Evolutionary conservation across 495 filamentous ascomycete species (phyloP).

Genomic region (Bombardia bombarda): DNA sequence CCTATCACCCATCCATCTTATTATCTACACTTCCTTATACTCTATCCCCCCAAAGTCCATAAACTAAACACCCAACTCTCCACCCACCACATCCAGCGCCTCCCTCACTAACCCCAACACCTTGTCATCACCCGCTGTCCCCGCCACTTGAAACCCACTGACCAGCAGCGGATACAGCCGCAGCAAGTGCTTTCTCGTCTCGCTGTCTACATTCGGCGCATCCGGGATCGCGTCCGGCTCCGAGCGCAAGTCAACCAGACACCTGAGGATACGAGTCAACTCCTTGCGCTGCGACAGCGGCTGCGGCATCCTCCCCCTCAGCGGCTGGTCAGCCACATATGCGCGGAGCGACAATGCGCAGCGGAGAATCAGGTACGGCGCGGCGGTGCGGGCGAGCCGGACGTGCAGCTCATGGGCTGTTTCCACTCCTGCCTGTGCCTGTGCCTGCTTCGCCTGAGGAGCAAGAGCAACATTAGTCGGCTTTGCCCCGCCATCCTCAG

Average conservation of each 20-base stretch:
- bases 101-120: conserved; percentile 48
- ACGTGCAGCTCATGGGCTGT: conserved; percentile 30
- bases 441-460: conserved; percentile 1
- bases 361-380: conserved; percentile 78
- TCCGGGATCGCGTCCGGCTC: conserved; percentile 67
- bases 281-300: conserved; percentile 74
- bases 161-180: conserved; percentile 77
- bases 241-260: conserved; percentile 56
- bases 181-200: conserved; percentile 61
- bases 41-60: too few species aligned
- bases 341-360: conserved; percentile 68
- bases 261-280: conserved; percentile 59
- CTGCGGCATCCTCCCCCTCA: conserved; percentile 87
- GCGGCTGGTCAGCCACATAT: conserved; percentile 86
- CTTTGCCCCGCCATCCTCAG: neutral
- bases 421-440: too few species aligned
- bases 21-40: too few species aligned
- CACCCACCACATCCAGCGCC: conserved; percentile 58
- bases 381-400: conserved; percentile 64
- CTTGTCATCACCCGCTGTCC: conserved; percentile 53
- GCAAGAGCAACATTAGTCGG: neutral
- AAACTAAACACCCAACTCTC: conserved; percentile 49
- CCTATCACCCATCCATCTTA: too few species aligned
- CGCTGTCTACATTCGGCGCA: conserved; percentile 45
- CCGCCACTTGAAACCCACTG: conserved; percentile 59